These are phyloP conservation scores for Vitis hybrid DNA, from an alignment of 177 flowering plant species.

Conservation along the genomic window DNA sequence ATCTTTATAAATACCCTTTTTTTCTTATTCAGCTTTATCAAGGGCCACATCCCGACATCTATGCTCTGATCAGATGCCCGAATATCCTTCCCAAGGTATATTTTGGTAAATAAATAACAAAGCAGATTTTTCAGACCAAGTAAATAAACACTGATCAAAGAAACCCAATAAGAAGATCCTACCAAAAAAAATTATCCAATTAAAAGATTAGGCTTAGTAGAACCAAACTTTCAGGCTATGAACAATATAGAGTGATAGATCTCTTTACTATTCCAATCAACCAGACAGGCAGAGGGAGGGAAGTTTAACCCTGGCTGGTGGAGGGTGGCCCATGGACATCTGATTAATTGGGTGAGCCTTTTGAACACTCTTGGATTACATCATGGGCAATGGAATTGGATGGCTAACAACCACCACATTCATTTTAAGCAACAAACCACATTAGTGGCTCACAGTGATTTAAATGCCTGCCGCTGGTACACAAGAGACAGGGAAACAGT, in stretches of 20 bases:
- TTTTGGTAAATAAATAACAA: not conserved
- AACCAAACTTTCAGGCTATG: not conserved
- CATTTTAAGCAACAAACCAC: too few species aligned
- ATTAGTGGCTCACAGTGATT: too few species aligned
- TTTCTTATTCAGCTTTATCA: not conserved
- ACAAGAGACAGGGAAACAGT: too few species aligned
- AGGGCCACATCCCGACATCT: not conserved
- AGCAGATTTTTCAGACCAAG: not conserved
- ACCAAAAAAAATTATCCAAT: not conserved
- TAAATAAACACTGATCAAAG: not conserved
- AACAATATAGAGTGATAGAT: not conserved
- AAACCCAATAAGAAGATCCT: too few species aligned
- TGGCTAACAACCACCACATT: too few species aligned
- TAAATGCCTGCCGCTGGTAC: too few species aligned
- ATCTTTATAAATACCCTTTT: not conserved
- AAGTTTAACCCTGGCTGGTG: not conserved
- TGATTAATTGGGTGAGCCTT: too few species aligned
- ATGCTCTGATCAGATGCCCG: not conserved
- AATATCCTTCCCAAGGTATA: not conserved
- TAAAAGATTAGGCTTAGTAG: not conserved
- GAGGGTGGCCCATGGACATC: too few species aligned
- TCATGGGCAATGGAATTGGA: too few species aligned
- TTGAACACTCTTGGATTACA: fast-evolving
- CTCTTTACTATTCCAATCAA: not conserved
- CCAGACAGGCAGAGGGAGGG: not conserved